A percentile compares a stretch with the other conserved stretches of the same genome.
These are phyloP conservation scores for Cercophora scortea DNA, from an alignment of 495 filamentous ascomycete genomes.

Conservation along the genomic window DNA sequence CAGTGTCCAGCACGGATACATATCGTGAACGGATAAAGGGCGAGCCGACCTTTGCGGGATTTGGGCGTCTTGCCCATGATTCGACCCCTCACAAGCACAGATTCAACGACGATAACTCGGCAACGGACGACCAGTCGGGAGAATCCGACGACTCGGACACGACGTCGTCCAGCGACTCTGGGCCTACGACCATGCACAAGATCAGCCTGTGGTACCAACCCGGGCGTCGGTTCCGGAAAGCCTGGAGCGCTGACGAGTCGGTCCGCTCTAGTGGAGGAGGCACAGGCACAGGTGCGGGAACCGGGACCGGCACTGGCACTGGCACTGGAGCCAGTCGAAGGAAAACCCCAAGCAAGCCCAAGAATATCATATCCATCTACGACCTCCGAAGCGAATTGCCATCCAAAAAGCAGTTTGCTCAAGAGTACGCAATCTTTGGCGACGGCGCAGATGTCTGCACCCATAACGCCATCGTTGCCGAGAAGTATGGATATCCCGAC, in stretches of 20 bases:
- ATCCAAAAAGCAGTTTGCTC: conserved; percentile 66
- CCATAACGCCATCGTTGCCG: conserved; percentile 73
- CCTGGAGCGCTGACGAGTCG: conserved; percentile 39
- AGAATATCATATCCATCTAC: conserved; percentile 60
- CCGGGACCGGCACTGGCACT: conserved; percentile 44
- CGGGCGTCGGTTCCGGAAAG: conserved; percentile 34
- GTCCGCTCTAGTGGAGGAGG: conserved; percentile 43
- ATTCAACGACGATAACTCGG: conserved; percentile 45
- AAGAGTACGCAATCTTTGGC: conserved; percentile 76
- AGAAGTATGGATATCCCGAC: conserved; percentile 63
- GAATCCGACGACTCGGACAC: conserved; percentile 58
- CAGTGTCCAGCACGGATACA: conserved; percentile 48
- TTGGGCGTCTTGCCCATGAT: conserved; percentile 63
- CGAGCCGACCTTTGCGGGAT: conserved; percentile 74
- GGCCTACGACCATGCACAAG: conserved; percentile 53
- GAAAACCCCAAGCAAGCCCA: conserved; percentile 31
- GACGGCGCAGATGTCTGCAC: conserved; percentile 68
- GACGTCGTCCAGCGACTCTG: conserved; percentile 62
- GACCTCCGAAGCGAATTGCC: conserved; percentile 61
- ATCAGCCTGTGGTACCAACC: conserved; percentile 39
- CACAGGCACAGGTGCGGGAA: conserved; percentile 36
- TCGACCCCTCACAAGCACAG: conserved; percentile 37
- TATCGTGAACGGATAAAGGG: conserved; percentile 55
- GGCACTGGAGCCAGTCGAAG: conserved; percentile 41
- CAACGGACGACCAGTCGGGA: conserved; percentile 37